phyloP scores from a whole-genome alignment of 2,329 filamentous ascomycete species.

The Sporothrix inflata region DNA sequence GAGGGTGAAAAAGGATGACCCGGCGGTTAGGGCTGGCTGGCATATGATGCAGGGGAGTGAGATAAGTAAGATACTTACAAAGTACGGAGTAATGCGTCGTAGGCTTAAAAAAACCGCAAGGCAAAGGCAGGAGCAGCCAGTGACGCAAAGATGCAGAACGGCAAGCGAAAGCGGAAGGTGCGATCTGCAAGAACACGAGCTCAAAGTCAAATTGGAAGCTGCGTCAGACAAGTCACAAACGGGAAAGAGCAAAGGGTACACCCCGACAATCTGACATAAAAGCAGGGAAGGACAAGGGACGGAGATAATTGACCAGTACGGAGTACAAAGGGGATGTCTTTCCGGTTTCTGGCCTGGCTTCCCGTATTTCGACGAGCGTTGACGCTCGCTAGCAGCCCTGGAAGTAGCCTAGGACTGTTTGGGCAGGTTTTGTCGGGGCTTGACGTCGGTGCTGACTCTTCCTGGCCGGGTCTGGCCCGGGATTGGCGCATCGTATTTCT shows the following conservation, averaged over 20 bases:
- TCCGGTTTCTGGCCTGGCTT: background rate
- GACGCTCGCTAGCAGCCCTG: background rate
- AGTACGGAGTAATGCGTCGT: background rate
- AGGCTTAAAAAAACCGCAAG: background rate
- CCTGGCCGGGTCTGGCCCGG: background rate
- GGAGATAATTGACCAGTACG: background rate
- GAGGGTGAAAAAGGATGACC: background rate
- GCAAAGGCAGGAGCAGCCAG: background rate
- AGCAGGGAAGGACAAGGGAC: background rate
- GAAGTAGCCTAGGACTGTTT: background rate
- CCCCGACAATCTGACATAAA: conserved; percentile 1
- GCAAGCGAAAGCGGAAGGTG: background rate
- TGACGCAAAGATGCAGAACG: background rate
- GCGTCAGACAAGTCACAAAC: too few relatives aligned
- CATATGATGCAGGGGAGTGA: background rate
- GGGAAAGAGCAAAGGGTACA: background rate
- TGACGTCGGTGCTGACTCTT: conserved; percentile 1
- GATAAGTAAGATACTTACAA: background rate
- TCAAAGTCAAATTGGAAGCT: background rate
- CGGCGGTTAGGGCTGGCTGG: conserved; percentile 18
- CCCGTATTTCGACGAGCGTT: background rate
- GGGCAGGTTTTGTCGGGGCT: background rate
- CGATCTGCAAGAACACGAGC: background rate
- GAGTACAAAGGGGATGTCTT: too few relatives aligned
- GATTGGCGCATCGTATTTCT: conserved; percentile 4